Conservation (phyloP, 305 asterid species). For the Plantago lanceolata region DNA sequence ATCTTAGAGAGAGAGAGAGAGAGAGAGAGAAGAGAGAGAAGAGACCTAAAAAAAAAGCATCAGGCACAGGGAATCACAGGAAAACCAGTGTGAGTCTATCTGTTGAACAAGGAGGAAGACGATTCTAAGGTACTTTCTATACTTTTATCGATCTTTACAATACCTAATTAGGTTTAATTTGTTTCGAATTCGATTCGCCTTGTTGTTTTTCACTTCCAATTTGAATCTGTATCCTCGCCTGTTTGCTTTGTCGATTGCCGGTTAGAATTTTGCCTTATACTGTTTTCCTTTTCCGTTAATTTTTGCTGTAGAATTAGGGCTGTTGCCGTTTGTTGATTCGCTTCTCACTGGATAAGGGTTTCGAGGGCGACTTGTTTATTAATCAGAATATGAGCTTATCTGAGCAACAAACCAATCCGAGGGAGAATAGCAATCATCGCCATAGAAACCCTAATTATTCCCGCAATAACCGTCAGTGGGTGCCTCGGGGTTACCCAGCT, state of each 20-base stretch:
- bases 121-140: too few relatives aligned
- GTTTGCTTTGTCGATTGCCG: too few relatives aligned
- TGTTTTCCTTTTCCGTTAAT: neutral
- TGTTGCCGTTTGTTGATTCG: slow-evolving; percentile 13
- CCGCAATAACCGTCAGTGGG: slow-evolving; percentile 61
- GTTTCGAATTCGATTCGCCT: too few relatives aligned
- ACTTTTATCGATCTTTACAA: too few relatives aligned
- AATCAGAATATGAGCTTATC: slow-evolving; percentile 76
- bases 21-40: neutral
- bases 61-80: too few relatives aligned
- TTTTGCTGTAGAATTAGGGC: slow-evolving; percentile 22
- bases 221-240: too few relatives aligned
- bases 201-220: too few relatives aligned
- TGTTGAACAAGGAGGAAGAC: too few relatives aligned
- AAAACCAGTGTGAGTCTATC: too few relatives aligned
- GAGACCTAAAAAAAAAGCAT: neutral
- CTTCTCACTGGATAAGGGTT: slow-evolving; percentile 28
- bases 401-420: slow-evolving; percentile 46
- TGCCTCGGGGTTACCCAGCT: slow-evolving; percentile 46
- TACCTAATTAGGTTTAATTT: too few relatives aligned
- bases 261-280: neutral
- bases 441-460: slow-evolving; percentile 48
- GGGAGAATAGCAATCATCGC: slow-evolving; percentile 47
- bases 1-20: slow-evolving; percentile 7
- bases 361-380: slow-evolving; percentile 26